Evolutionary conservation across 352 stramenopile genomes (phyloP).

Genomic region (Peronospora belbahrii): DNA sequence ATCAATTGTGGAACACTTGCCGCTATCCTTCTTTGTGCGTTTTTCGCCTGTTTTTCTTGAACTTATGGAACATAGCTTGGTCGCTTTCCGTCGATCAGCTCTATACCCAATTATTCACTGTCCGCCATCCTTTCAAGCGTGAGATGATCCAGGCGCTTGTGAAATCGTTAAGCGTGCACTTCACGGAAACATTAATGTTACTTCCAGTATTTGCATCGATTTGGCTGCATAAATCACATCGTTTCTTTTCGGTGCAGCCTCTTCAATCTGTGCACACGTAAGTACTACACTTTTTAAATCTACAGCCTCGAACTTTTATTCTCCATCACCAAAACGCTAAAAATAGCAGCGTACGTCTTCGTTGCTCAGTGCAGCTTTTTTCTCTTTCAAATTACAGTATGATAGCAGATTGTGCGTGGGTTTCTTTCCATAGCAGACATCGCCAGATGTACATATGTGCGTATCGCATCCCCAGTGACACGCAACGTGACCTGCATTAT

Average conservation of each 20-base stretch:
- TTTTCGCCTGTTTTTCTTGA: conserved; percentile 2
- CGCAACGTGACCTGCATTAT: not conserved
- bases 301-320: not conserved
- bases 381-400: not conserved
- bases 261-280: not conserved
- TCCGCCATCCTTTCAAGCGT: conserved; percentile 3
- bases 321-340: not conserved
- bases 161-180: not conserved
- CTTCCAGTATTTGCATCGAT: not conserved
- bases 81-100: not conserved
- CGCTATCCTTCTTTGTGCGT: conserved; percentile 1
- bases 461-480: not conserved
- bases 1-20: conserved; percentile 4
- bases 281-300: not conserved
- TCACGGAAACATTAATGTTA: not conserved
- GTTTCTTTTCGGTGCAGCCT: not conserved
- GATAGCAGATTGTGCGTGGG: not conserved
- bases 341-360: not conserved
- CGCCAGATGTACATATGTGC: not conserved
- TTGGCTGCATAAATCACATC: not conserved
- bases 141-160: not conserved
- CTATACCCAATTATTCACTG: not conserved
- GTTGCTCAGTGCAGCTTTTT: not conserved
- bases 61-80: conserved; percentile 1
- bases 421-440: not conserved